A percentile compares a stretch with the other conserved stretches of the same genome.
These are phyloP conservation scores for Lycium barbarum DNA, from an alignment of 257 asterid genomes.

Conservation along the genomic window DNA sequence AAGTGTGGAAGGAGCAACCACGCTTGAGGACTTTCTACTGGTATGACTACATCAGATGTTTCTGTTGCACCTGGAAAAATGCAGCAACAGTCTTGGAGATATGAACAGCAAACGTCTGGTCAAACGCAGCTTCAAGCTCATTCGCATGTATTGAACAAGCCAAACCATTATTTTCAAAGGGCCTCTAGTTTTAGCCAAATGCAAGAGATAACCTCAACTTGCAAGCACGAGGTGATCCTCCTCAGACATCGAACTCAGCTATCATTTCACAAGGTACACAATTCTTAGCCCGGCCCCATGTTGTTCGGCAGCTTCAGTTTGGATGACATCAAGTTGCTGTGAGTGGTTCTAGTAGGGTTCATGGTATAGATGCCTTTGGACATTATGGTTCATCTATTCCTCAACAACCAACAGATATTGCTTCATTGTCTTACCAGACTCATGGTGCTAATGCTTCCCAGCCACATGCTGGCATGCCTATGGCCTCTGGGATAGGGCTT, in stretches of 20 bases:
- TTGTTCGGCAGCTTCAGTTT: too few species aligned
- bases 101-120: constrained; percentile 47
- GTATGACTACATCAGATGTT: constrained; percentile 46
- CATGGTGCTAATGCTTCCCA: constrained; percentile 48
- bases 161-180: too few species aligned
- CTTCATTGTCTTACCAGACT: constrained; percentile 50
- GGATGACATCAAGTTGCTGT: too few species aligned
- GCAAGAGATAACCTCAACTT: too few species aligned
- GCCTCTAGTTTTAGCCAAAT: too few species aligned
- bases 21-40: constrained; percentile 38
- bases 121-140: too few species aligned
- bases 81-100: constrained; percentile 52
- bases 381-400: constrained; percentile 52
- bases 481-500: constrained; percentile 47
- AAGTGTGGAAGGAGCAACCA: constrained; percentile 50
- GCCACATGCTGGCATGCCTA: constrained; percentile 51
- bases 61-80: constrained; percentile 49
- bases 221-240: too few species aligned
- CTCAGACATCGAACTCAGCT: too few species aligned
- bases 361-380: constrained; percentile 54
- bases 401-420: constrained; percentile 59
- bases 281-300: too few species aligned
- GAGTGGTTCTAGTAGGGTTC: too few species aligned
- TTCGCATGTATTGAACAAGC: too few species aligned
- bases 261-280: too few species aligned